Base-by-base conservation (phyloP, 352 stramenopile genomes). In the Globisporangium splendens region DNA sequence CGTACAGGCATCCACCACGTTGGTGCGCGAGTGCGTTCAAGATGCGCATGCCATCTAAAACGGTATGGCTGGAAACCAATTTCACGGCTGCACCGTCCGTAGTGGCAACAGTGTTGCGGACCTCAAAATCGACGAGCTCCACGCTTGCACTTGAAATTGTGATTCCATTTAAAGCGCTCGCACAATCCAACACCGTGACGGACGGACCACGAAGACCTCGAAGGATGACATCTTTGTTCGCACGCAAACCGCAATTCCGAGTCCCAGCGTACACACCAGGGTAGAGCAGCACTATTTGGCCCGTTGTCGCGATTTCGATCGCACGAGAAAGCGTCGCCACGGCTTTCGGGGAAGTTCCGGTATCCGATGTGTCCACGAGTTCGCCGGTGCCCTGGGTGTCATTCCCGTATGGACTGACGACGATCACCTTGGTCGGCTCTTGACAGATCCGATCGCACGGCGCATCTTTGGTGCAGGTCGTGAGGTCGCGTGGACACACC, bases 201-300 rank as follows among this genome's bases (percentile, higher is more conserved):
- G 54, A 43, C 4, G 54, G 31, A 1, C 77, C 79, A 12, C 65
- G 49, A 12, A 89, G 50, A 0, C 79, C 79, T 22, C 71, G 69
- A 42, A 88, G 75, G 0, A 63, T 66, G 15, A 88, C 46, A 15
- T 59, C 43, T 8, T 53, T 24, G 0, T 46, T 69, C 7, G 50
- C 49, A 4, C 83, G 22, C 49, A 83, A n/a, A 4, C 66, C 63
- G 50, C 79, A 89, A 47, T 88, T 85, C 1, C 62, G 28, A 3
- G 22, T 11, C 0, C 75, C 75, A 3, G 12, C 54, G 42, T 77
- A 86, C 0, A 63, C 63, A 1, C 77, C 77, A 2, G 73, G 77
- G 51, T 88, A 88, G 20, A 89, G 15, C 12, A 87, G 56, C 42
- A 89, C 77, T 0, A 61, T 75, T 50, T 83, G 62, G 3, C 59